Evolutionary conservation across 2,329 filamentous ascomycete genomes (phyloP), one percentile per base, ranked within the genome.

Genomic region (Aspergillus calidoustus): DNA sequence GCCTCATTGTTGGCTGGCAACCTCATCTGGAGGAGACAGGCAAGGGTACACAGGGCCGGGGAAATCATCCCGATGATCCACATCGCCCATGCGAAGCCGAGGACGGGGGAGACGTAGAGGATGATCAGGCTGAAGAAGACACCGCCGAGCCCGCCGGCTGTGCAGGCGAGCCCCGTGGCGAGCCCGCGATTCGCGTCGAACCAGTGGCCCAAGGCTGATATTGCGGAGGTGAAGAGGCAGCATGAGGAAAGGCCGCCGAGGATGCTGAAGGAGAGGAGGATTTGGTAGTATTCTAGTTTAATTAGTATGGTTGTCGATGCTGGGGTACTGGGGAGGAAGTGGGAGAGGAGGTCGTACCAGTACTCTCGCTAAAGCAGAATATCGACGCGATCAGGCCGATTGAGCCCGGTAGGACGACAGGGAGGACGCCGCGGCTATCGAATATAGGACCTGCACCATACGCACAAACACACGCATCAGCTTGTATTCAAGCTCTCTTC

Each of bases 121-220:
- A 78, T 66, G n/a, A 75, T 73, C 11, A 77, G 25, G 8, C 74
- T 70, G 59, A 78, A 78, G 7, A 76, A 60, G 0, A 76, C 69
- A 0, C 76, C 76, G 4, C 75, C 76, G 1, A 77, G 54, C 0
- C 73, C 73, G 6, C 75, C 73, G 2, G 70, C 75, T 5, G 74
- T 75, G 38, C 69, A 72, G 19, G 74, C 75, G 17, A 78, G 64
- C 1, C 75, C 76, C 1, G 73, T 78, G 23, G 75, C 75, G 8
- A 65, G 65, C 7, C 68, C 76, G 4, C 74, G 71, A n/a, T 69
- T 68, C 5, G 61, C 28, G 13, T 72, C 64, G 56, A 77, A 77
- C 73, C 74, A 77, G 58, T 78, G 76, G 9, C 70, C 71, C 17
- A 77, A 68, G 6, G 64, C 64, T 8, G 73, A 63, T 7, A 78